Evolutionary conservation across 2,329 filamentous ascomycete species (phyloP), one percentile per base, ranked within the genome.

Genomic region (Pseudopyricularia cyperi): DNA sequence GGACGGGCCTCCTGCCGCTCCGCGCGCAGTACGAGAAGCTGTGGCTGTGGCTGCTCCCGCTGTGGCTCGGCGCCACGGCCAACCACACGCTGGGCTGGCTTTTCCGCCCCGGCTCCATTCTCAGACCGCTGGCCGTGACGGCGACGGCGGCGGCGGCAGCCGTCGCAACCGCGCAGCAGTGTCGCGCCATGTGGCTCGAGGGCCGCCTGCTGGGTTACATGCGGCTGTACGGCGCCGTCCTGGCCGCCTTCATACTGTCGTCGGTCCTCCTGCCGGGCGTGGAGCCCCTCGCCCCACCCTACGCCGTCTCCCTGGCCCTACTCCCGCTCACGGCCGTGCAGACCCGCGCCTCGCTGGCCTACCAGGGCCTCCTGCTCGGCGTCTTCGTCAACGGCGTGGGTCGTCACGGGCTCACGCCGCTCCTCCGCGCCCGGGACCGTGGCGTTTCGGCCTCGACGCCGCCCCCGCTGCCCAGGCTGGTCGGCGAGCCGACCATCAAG

Each of bases 371-470:
- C 15, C 71, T 89, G 0, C 68, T 89, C 7, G 86, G 86, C 1
- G 70, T 89, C 0, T 89, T 89, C 62, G 77, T 89, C 64, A 88
- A 89, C 59, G 85, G 85, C n/a, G 74, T 85, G 50, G 85, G 84
- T 3, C 71, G 84, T 15, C 89, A 85, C 85, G 85, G 85, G 1
- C 89, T 88, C 61, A 84, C 80, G 52, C 75, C 76, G 7, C 80
- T 89, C 46, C 72, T 89, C 7, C 64, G 89, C n/a, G 70, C 74
- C 32, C 73, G 68, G 5, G 70, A 73, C 54, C 71, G 65, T n/a
- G n/a, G n/a, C n/a, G n/a, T n/a, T n/a, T n/a, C n/a, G n/a, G n/a
- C 1, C 61, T 66, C 11, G 57, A 67, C 17, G 71, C 73, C n/a
- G 7, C 73, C 70, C 1, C 56, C 72, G 0, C 61, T 83, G 2